Evolutionary conservation across 208 protist genomes (phyloP).

Genomic region (Leishmania tarentolae): DNA sequence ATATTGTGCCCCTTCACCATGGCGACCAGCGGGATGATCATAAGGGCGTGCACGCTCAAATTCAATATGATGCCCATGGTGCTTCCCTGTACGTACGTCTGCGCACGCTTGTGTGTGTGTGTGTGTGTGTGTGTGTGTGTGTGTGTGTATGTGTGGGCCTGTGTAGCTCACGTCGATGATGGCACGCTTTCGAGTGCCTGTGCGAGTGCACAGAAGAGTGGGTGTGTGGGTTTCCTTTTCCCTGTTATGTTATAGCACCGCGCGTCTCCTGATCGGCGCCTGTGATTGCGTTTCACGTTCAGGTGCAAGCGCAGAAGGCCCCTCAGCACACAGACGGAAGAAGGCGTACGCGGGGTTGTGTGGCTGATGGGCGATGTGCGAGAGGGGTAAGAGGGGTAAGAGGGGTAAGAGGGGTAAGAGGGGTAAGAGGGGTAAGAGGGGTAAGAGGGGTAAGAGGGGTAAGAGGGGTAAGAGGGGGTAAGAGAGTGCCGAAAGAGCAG

Average conservation of each 20-base stretch:
- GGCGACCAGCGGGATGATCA: slow-evolving; percentile 72
- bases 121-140: slow-evolving; percentile 11
- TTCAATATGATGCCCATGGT: slow-evolving; percentile 73
- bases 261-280: neutral
- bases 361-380: neutral
- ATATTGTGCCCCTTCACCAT: slow-evolving; percentile 69
- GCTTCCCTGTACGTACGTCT: slow-evolving; percentile 2
- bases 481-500: neutral
- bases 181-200: neutral
- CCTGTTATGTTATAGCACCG: neutral
- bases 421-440: neutral
- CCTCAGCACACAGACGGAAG: neutral
- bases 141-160: neutral
- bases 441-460: neutral
- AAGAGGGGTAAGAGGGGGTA: neutral
- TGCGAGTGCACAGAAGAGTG: neutral
- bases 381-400: neutral
- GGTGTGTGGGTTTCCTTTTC: neutral
- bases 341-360: neutral
- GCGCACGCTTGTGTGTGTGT: neutral
- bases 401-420: neutral
- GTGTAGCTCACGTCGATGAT: neutral
- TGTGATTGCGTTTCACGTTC: neutral
- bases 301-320: neutral
- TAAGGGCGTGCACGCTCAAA: slow-evolving; percentile 69